A percentile compares a stretch with the other conserved stretches of the same genome.
Conservation (phyloP, 2,329 filamentous ascomycete species). For the Xylariales sp. region DNA sequence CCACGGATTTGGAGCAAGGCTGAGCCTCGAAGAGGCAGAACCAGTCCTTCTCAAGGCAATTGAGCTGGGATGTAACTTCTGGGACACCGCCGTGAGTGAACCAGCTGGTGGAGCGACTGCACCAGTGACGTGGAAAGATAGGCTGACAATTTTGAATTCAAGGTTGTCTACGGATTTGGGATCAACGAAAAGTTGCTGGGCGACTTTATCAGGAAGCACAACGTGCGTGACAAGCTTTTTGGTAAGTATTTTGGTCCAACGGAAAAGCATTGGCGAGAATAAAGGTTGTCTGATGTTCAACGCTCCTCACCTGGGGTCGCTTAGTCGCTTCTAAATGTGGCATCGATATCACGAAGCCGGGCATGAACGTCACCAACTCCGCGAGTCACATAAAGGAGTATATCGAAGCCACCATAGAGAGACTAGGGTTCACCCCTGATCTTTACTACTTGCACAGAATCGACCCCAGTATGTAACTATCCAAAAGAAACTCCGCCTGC, state of each 20-base stretch:
- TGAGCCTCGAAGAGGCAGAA: conserved; percentile 39
- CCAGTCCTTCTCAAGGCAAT: conserved; percentile 45
- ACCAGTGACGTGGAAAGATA: neutral
- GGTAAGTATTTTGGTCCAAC: conserved; percentile 21
- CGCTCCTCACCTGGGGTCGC: no score
- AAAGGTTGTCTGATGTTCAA: neutral
- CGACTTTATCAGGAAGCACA: conserved; percentile 46
- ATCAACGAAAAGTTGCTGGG: conserved; percentile 46
- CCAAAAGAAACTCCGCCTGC: no score
- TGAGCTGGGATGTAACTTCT: conserved; percentile 40
- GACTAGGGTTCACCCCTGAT: conserved; percentile 42
- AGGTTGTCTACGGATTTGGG: conserved; percentile 41
- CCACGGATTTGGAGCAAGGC: conserved; percentile 35
- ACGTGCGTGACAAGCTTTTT: conserved; percentile 45
- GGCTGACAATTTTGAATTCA: neutral
- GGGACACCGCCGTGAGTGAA: conserved; percentile 37
- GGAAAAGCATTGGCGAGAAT: neutral
- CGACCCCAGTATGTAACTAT: conserved; percentile 36
- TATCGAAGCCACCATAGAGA: conserved; percentile 3
- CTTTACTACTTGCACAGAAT: conserved; percentile 41
- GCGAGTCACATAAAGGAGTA: conserved; percentile 40
- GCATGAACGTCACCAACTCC: conserved; percentile 34
- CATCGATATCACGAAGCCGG: conserved; percentile 29
- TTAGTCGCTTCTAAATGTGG: conserved; percentile 46
- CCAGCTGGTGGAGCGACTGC: no score